Percentiles rank a stretch among this genome's conserved stretches.
Conservation (phyloP, 192 early-diverging fungal species). For the Mortierella antarctica region DNA sequence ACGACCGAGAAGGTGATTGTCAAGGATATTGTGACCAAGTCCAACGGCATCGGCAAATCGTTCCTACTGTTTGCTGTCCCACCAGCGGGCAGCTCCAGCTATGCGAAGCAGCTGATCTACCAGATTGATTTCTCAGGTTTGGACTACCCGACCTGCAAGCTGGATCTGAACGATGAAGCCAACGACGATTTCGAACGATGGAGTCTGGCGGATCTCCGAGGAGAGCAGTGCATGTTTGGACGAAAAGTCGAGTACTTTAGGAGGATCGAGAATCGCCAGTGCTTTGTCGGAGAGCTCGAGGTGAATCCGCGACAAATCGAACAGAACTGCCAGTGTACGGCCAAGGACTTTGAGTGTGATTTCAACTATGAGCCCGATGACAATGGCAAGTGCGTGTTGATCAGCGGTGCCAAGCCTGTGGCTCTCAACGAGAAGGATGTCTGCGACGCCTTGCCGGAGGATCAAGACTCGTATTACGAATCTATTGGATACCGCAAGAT, state of each 20-base stretch:
- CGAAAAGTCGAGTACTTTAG: conserved; percentile 78
- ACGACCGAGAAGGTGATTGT: conserved; percentile 64
- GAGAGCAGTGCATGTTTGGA: conserved; percentile 73
- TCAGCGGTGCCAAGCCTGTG: conserved; percentile 65
- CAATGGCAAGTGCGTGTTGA: conserved; percentile 71
- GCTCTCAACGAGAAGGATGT: conserved; percentile 42
- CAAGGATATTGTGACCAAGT: conserved; percentile 73
- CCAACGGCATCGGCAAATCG: conserved; percentile 79
- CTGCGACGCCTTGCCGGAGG: conserved; percentile 63
- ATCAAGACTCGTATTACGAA: conserved; percentile 72
- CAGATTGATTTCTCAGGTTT: conserved; percentile 62
- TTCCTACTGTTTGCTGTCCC: conserved; percentile 82
- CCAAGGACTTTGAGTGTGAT: conserved; percentile 91
- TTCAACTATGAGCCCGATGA: conserved; percentile 81
- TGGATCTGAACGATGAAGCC: conserved; percentile 54
- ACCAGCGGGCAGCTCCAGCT: conserved; percentile 29
- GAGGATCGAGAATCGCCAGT: conserved; percentile 71
- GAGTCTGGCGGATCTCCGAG: conserved; percentile 62
- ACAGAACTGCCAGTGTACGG: conserved; percentile 78
- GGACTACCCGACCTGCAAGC: conserved; percentile 48
- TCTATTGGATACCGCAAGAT: conserved; percentile 91
- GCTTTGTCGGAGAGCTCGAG: conserved; percentile 81
- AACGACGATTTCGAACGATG: conserved; percentile 80
- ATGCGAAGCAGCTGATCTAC: conserved; percentile 55
- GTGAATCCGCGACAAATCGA: conserved; percentile 64